Evolutionary conservation across 2,329 filamentous ascomycete species (phyloP).

Genomic region (Beauveria asiatica): DNA sequence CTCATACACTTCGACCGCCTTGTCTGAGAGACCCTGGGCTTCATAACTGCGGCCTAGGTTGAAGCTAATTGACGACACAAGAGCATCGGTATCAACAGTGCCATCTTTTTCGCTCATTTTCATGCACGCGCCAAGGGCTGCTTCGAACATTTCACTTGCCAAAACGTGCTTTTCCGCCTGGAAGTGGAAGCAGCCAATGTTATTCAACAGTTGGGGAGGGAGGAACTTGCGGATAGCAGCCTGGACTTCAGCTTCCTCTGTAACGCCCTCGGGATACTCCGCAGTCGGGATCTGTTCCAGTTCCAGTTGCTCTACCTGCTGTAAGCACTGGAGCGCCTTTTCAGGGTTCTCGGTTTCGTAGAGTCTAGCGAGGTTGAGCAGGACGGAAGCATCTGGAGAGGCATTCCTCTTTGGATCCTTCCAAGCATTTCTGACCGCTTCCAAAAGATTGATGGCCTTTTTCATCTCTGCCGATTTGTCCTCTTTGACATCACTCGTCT

Average conservation of each 20-base stretch:
- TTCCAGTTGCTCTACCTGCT: constrained; percentile 87
- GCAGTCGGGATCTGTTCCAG: constrained; percentile 66
- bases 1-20: constrained; percentile 84
- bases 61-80: constrained; percentile 94
- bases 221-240: constrained; percentile 64
- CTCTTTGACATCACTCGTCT: constrained; percentile 65
- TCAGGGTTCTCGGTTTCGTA: constrained; percentile 83
- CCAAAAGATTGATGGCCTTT: constrained; percentile 78
- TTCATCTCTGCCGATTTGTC: constrained; percentile 79
- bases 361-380: constrained; percentile 83
- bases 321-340: constrained; percentile 83
- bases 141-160: constrained; percentile 83
- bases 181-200: constrained; percentile 93
- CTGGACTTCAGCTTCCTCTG: constrained; percentile 51
- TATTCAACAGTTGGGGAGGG: constrained; percentile 88
- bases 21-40: constrained; percentile 67
- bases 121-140: constrained; percentile 81
- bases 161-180: constrained; percentile 73
- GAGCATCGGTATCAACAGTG: constrained; percentile 74
- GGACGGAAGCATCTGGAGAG: constrained; percentile 71
- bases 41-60: constrained; percentile 93
- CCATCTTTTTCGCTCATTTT: constrained; percentile 69
- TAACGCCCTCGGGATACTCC: constrained; percentile 49
- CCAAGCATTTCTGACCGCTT: constrained; percentile 79
- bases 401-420: constrained; percentile 85